Conservation (phyloP, 805 yeast genomes). For the Metschnikowia koreensis region DNA sequence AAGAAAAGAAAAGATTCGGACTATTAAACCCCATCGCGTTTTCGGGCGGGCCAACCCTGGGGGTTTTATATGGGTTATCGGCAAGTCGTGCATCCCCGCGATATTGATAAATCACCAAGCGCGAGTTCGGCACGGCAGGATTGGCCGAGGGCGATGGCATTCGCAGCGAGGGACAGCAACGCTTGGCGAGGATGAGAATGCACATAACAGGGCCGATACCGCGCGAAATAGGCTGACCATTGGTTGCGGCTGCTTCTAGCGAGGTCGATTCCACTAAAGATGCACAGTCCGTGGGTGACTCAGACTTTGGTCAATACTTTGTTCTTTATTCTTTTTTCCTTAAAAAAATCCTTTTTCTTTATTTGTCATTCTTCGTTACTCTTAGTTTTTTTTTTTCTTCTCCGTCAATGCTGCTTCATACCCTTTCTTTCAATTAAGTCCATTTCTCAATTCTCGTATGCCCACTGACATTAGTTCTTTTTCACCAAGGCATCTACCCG, state of each 20-base stretch:
- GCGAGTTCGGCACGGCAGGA: conserved; percentile 7
- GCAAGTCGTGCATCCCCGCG: conserved; percentile 5
- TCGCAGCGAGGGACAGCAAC: not conserved
- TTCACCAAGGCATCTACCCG: conserved; percentile 3
- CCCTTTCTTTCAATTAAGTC: not conserved
- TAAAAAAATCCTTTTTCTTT: too few relatives aligned
- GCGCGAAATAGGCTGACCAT: not conserved
- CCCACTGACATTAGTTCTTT: too few relatives aligned
- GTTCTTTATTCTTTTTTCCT: too few relatives aligned
- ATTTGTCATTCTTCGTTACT: too few relatives aligned
- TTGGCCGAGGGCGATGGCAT: conserved; percentile 4
- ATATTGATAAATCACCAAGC: conserved; percentile 1
- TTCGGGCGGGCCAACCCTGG: not conserved
- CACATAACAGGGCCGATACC: not conserved
- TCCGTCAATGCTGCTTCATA: too few relatives aligned
- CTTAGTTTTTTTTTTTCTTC: too few relatives aligned
- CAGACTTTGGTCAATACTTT: too few relatives aligned
- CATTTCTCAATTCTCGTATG: not conserved
- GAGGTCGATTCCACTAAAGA: not conserved
- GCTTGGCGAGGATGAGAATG: conserved; percentile 4
- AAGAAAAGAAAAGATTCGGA: not conserved
- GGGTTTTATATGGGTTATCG: not conserved
- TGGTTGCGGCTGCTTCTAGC: not conserved
- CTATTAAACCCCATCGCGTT: too few relatives aligned
- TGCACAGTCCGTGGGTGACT: too few relatives aligned